These are phyloP conservation scores for Fusarium sp. DNA, from an alignment of 2,329 filamentous ascomycete species.

Conservation along the genomic window DNA sequence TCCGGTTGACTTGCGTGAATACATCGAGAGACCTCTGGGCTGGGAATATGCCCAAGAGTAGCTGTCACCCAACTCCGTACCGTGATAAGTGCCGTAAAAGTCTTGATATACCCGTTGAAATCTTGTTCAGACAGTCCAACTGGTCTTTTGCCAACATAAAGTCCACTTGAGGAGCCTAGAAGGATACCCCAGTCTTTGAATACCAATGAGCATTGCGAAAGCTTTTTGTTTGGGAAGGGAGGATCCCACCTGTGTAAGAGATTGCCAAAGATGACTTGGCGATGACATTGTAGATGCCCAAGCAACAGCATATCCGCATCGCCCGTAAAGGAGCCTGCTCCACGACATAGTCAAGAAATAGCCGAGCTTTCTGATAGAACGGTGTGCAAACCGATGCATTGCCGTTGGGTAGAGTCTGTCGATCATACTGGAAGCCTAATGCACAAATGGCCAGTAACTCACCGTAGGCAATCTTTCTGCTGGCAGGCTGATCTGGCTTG, in stretches of 20 bases:
- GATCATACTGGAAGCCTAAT: neutral
- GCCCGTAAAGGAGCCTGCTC: neutral
- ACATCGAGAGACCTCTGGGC: neutral
- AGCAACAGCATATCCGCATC: neutral
- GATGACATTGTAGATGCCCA: neutral
- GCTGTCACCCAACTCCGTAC: neutral
- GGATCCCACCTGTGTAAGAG: neutral
- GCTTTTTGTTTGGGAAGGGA: too few species aligned
- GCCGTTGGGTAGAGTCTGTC: accelerated
- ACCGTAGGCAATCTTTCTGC: neutral
- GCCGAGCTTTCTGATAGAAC: neutral
- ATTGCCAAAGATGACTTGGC: neutral
- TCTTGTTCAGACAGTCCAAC: accelerated
- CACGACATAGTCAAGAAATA: neutral
- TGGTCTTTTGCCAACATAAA: accelerated
- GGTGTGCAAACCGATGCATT: neutral
- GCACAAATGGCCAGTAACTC: neutral
- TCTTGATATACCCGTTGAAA: accelerated
- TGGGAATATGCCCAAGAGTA: neutral
- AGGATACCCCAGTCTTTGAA: neutral
- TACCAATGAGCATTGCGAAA: neutral
- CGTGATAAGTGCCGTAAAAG: neutral
- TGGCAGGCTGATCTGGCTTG: accelerated
- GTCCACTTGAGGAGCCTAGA: neutral
- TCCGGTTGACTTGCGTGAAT: neutral